These are phyloP conservation scores for Astrothelium macrocarpum DNA, from an alignment of 495 filamentous ascomycete species.

Conservation along the genomic window DNA sequence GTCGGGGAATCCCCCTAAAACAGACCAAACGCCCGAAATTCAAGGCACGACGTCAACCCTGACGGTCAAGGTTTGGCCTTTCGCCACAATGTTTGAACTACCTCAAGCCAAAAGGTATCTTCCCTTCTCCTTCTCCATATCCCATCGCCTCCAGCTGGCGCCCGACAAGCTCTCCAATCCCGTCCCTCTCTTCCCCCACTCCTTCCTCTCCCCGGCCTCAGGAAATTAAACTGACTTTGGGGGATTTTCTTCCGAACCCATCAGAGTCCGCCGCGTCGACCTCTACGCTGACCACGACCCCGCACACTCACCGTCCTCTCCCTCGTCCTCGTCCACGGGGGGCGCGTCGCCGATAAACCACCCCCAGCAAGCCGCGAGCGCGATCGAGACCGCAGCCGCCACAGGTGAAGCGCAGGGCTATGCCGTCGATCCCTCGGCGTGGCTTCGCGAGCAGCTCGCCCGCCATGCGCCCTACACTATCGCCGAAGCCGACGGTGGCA, in stretches of 20 bases:
- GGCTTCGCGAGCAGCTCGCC: neutral
- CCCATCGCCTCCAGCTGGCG: neutral
- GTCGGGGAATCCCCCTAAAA: neutral
- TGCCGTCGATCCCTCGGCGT: neutral
- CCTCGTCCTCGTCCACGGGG: neutral
- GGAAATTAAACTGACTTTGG: slow-evolving; percentile 1
- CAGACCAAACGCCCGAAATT: neutral
- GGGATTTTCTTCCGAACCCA: neutral
- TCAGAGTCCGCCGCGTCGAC: slow-evolving; percentile 44
- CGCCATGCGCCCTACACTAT: neutral
- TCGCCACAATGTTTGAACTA: slow-evolving; percentile 40
- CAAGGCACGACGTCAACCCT: slow-evolving; percentile 5
- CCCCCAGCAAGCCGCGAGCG: neutral
- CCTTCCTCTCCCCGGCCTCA: slow-evolving; percentile 10
- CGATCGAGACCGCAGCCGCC: slow-evolving; percentile 16
- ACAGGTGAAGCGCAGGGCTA: too few species aligned
- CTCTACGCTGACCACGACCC: slow-evolving; percentile 30
- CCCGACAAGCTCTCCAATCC: neutral
- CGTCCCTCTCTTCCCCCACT: neutral
- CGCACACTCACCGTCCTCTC: too few species aligned
- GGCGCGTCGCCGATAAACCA: neutral
- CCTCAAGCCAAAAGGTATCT: slow-evolving; percentile 48
- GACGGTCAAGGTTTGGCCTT: neutral
- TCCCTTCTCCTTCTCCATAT: slow-evolving; percentile 11
- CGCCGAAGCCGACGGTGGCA: too few species aligned